These are phyloP conservation scores for Juglanconis oblonga DNA, from an alignment of 2,329 filamentous ascomycete genomes.

Conservation along the genomic window DNA sequence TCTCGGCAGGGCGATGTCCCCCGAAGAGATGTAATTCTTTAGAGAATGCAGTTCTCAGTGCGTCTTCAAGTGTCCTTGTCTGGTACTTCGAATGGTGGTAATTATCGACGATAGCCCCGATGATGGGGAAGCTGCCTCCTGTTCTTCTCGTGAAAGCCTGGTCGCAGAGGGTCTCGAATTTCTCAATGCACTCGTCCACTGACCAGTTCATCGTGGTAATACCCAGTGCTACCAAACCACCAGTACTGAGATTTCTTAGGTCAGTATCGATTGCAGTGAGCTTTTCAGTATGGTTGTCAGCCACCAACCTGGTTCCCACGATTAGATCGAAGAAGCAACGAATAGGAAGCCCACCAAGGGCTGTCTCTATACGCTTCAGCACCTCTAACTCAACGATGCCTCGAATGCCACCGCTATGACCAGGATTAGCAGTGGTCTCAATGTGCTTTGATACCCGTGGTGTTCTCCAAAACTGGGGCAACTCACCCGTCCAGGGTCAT, in stretches of 20 bases:
- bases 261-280: background rate
- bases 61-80: background rate
- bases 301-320: constrained; percentile 36
- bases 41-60: background rate
- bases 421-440: constrained; percentile 19
- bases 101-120: background rate
- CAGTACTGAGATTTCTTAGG: background rate
- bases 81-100: background rate
- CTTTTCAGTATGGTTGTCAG: background rate
- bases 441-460: constrained; percentile 11
- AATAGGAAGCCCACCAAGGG: constrained; percentile 37
- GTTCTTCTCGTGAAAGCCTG: background rate
- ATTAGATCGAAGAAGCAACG: constrained; percentile 48
- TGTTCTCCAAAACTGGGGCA: constrained; percentile 10
- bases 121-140: background rate
- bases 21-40: background rate
- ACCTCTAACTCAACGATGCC: constrained; percentile 44
- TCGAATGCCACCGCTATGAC: constrained; percentile 40
- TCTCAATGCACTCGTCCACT: background rate
- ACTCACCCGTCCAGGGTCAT: constrained; percentile 39
- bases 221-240: background rate
- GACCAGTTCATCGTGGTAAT: background rate
- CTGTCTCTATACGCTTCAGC: constrained; percentile 36
- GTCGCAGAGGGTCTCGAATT: background rate
- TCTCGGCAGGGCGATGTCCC: background rate